Conservation (phyloP, 1,139 yeast genomes). For the Diutina scorzettiae region DNA sequence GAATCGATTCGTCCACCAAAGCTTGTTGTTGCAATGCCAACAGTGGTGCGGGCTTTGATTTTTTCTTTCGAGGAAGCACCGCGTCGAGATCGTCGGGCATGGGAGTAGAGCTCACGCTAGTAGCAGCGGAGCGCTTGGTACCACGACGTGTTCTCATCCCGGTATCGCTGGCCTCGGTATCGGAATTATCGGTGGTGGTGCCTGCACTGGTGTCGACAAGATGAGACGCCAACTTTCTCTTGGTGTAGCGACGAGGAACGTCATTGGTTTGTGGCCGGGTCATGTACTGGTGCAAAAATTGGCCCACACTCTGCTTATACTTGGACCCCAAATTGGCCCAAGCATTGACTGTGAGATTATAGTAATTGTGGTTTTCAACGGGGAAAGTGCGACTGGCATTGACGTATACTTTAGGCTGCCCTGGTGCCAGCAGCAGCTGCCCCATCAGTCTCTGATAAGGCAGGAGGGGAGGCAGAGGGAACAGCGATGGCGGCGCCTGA, state of each 20-base stretch:
- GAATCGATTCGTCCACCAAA: constrained; percentile 43
- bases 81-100: constrained; percentile 12
- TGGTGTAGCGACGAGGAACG: not conserved
- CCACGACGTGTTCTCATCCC: constrained; percentile 51
- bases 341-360: constrained; percentile 39
- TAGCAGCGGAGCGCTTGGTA: constrained; percentile 20
- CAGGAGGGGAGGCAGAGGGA: not conserved
- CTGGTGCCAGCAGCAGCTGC: not conserved
- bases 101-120: constrained; percentile 11
- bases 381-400: constrained; percentile 24
- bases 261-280: not conserved
- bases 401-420: constrained; percentile 13
- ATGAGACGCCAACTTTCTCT: not conserved
- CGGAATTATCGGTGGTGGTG: constrained; percentile 14
- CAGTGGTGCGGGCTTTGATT: constrained; percentile 19
- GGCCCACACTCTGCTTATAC: constrained; percentile 36
- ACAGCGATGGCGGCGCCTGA: not conserved
- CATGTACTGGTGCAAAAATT: constrained; percentile 39
- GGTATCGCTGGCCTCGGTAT: constrained; percentile 17
- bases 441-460: not conserved
- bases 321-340: constrained; percentile 32
- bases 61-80: constrained; percentile 16
- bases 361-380: constrained; percentile 33
- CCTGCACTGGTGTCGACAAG: not conserved
- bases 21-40: constrained; percentile 32